Evolutionary conservation across 331 rosid species (phyloP), one percentile per base, ranked within the genome.

Genomic region (Rhamnella rubrinervis): DNA sequence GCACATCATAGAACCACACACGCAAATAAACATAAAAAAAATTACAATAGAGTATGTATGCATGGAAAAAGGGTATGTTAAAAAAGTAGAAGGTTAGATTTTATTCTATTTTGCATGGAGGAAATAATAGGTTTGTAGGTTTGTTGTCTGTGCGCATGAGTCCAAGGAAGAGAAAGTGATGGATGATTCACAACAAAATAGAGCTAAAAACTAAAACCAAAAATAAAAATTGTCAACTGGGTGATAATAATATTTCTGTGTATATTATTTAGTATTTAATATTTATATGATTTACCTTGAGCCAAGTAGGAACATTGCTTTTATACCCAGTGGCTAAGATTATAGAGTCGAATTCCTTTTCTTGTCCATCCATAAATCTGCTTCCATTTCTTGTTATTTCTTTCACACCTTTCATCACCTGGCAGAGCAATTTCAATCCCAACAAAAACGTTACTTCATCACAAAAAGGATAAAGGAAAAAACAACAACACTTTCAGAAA

Each of bases 261-360:
- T 31, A 31, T 31, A 26, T 26, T 26, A 1, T 26, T 26, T 2
- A 1, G 1, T 26, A 1, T 26, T 26, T 1, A 26, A 26, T 31
- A 31, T 31, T 31, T 31, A 31, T 31, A 31, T 31, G 4, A 26
- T 60, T 74, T 64, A 95, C 99, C 97, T 87, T 89, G 51, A 95
- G 99, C 99, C 99, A 95, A 72, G 77, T 65, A 65, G 96, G 97
- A 67, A 91, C 99, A 72, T 95, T 95, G 86, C 99, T 95, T 73
- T 73, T 87, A 86, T 91, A 95, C 15, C 99, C 99, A 19, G 99
- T 95, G 62, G 99, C 99, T 62, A 91, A 84, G 61, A 95, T 80
- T 76, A 95, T 89, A 26, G 96, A 87, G 83, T 95, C 97, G 26
- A 91, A 95, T 75, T 86, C 96, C 78, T 73, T 85, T 66, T 89